Evolutionary conservation across 805 yeast genomes (phyloP), one percentile per base, ranked within the genome.

Genomic region (Nakazawaea siamensis): DNA sequence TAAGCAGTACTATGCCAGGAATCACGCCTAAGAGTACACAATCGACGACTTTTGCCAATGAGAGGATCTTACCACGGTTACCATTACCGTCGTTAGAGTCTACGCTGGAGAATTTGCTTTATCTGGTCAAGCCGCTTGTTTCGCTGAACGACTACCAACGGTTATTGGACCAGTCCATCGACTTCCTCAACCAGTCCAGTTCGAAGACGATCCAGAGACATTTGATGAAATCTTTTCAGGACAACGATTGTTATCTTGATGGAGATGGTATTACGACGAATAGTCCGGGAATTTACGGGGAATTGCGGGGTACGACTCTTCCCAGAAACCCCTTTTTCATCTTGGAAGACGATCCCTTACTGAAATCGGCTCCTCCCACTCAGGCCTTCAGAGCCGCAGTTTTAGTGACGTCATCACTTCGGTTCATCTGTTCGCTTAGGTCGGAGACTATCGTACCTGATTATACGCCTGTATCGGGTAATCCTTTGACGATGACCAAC

Each of bases 281-380:
- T 7, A 67, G 76, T 24, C 73, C 82, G 0, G 76, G 76, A 10
- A 70, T 73, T 24, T 75, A 75, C 46, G 80, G 80, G 13, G 80
- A 74, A 37, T 58, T 75, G 19, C 62, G 76, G 33, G 81, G 82
- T 15, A 80, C 76, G 43, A 71, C 78, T 1, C 58, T 82, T 28
- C 94, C 94, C 4, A 62, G 90, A 41, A 82, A 81, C 50, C 94
- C 94, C 1, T 81, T 79, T 47, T 64, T 82, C 43, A 70, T 82
- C 9, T 54, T 82, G 13, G 86, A 80, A 43, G 80, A 80, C 49
- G 94, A 82, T 43, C 88, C 90, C 1, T 64, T 74, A 42, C 70
- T 68, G 39, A 66, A 58, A 35, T 55, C 64, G 10, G 35, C 48
- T 2, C 78, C 78, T 4, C 82, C 85, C 12, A 62, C 70, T 34